Conservation (phyloP, 2,329 filamentous ascomycete species). For the Diplodia sapinea region DNA sequence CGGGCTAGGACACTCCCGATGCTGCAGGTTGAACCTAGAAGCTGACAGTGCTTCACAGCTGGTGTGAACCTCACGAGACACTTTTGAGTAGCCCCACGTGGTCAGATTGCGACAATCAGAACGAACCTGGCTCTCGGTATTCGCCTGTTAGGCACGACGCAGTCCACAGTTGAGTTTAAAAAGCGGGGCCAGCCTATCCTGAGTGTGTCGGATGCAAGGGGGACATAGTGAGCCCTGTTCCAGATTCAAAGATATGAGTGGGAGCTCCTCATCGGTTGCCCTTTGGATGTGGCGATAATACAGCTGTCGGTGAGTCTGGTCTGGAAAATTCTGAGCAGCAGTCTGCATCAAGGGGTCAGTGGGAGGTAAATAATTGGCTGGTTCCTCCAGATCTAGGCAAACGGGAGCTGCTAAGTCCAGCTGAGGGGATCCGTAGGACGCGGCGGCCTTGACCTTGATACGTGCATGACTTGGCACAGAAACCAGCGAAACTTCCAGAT, state of each 20-base stretch:
- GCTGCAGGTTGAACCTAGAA: not conserved
- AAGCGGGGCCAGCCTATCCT: not conserved
- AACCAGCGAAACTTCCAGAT: not conserved
- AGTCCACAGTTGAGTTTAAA: not conserved
- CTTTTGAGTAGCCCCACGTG: not conserved
- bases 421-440: constrained; percentile 23
- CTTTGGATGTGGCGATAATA: not conserved
- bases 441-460: not conserved
- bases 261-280: not conserved
- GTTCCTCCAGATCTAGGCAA: not conserved
- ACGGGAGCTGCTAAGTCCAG: not conserved
- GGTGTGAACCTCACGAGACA: not conserved
- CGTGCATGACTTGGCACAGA: not conserved
- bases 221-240: not conserved
- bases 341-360: not conserved
- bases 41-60: not conserved
- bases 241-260: not conserved
- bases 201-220: not conserved
- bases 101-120: not conserved
- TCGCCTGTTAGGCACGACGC: not conserved
- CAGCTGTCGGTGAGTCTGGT: not conserved
- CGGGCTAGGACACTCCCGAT: too few relatives aligned
- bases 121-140: not conserved
- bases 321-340: not conserved
- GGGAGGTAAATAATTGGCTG: not conserved